Evolutionary conservation across 495 filamentous ascomycete species (phyloP), one percentile per base, ranked within the genome.

Genomic region (Trichodelitschia bisporula): DNA sequence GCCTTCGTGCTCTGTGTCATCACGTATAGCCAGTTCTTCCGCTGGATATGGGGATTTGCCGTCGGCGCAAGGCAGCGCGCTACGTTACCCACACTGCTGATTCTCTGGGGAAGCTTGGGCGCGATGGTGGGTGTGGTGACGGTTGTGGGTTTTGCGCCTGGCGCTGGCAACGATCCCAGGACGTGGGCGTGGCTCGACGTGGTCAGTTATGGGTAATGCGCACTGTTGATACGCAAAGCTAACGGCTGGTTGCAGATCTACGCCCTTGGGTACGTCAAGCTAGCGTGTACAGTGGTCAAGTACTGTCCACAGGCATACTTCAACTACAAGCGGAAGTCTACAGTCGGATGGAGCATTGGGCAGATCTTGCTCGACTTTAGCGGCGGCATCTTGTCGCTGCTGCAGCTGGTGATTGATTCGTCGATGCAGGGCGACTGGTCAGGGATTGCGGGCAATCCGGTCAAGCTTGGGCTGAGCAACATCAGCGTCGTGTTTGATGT

Each of bases 251-350:
- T n/a, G n/a, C n/a, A n/a, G 74, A 58, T 89, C 26, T 93, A 93
- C 51, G 58, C 66, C 10, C 50, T 86, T 15, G 73, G 73, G 12
- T 90, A 79, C 41, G 60, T 86, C 48, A 97, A 97, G 49, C 56
- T 97, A n/a, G 40, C 82, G 15, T 64, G 90, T 26, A 90, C 79
- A 0, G 44, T 91, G 3, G 58, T 91, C 40, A 97, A 97, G 47
- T 97, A 95, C 50, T 62, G 75, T 21, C 89, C 86, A 9, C 86
- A 97, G 53, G 70, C 71, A 8, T 58, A 66, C 37, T 56, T 72
- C 36, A 95, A 95, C 53, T 82, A 75, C 42, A 61, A 65, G 44
- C 74, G 78, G 29, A 58, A 70, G 36, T 83, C 77, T 20, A 97
- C 86, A 1, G 51, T 57, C 18, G 86, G 89, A 20, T 95, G 83